Evolutionary conservation across 2,329 filamentous ascomycete genomes (phyloP).

Genomic region (Fusarium mundagurra): DNA sequence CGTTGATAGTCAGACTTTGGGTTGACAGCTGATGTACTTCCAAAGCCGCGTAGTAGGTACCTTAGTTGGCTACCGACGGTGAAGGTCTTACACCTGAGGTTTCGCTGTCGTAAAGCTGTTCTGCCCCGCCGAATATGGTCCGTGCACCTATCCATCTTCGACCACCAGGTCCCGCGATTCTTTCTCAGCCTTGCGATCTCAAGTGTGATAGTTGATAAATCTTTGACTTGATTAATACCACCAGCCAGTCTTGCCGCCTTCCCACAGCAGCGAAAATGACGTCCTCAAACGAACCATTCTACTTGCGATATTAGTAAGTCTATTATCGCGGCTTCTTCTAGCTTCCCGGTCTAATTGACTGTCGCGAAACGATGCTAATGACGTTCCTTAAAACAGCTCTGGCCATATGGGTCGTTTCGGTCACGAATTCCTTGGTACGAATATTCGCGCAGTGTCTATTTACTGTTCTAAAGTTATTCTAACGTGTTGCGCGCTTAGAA

Average conservation of each 20-base stretch:
- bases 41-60: slow-evolving; percentile 9
- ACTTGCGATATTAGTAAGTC: slow-evolving; percentile 94
- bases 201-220: slow-evolving; percentile 7
- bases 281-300: slow-evolving; percentile 83
- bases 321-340: neutral
- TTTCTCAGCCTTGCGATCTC: slow-evolving; percentile 41
- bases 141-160: slow-evolving; percentile 19
- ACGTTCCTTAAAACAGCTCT: slow-evolving; percentile 68
- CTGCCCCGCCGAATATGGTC: slow-evolving; percentile 38
- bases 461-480: neutral
- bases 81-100: slow-evolving; percentile 18
- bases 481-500: slow-evolving; percentile 65
- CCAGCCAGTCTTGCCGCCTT: neutral
- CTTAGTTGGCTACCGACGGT: neutral
- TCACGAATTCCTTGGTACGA: slow-evolving; percentile 91
- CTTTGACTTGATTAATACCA: slow-evolving; percentile 1
- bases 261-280: slow-evolving; percentile 62
- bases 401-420: slow-evolving; percentile 97
- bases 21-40: slow-evolving; percentile 9
- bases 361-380: slow-evolving; percentile 13
- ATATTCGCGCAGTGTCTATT: neutral
- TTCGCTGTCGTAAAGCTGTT: slow-evolving; percentile 14
- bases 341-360: neutral
- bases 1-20: neutral
- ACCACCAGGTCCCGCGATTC: slow-evolving; percentile 33